Conservation (phyloP, 2,329 filamentous ascomycete species). For the Stemphylium lycopersici region DNA sequence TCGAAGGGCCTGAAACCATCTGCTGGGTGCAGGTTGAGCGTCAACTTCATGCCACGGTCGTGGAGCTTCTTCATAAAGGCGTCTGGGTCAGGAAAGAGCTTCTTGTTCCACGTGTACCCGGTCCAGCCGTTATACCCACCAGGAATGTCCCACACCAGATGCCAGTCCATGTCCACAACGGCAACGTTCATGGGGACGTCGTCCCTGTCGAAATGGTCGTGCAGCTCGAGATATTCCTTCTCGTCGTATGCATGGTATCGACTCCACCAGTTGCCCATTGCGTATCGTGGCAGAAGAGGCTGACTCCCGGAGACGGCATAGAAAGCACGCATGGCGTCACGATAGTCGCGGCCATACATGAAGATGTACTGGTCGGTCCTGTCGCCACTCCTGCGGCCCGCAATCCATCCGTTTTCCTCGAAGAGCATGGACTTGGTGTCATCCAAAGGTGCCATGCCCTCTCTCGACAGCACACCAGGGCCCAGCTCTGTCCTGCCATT, state of each 20-base stretch:
- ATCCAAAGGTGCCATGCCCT: constrained; percentile 61
- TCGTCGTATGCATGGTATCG: constrained; percentile 65
- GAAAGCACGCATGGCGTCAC: constrained; percentile 59
- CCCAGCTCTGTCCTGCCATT: constrained; percentile 60
- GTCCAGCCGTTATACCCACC: constrained; percentile 59
- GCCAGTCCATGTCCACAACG: constrained; percentile 72
- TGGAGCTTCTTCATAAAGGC: constrained; percentile 61
- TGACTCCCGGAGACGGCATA: constrained; percentile 64
- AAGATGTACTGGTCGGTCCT: constrained; percentile 67
- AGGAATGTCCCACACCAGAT: constrained; percentile 55
- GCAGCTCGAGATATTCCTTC: constrained; percentile 62
- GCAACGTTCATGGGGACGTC: constrained; percentile 64
- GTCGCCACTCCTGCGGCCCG: constrained; percentile 54
- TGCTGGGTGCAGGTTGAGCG: constrained; percentile 68
- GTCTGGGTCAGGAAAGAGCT: constrained; percentile 60
- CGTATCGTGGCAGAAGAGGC: constrained; percentile 62
- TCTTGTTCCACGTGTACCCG: constrained; percentile 67
- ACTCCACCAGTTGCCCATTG: constrained; percentile 70
- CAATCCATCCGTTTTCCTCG: constrained; percentile 59
- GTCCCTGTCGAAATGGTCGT: constrained; percentile 61
- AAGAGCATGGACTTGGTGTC: constrained; percentile 65
- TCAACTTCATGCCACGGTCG: constrained; percentile 58
- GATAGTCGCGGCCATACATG: constrained; percentile 63
- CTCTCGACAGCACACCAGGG: constrained; percentile 58
- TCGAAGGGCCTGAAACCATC: constrained; percentile 64